Percentiles rank a stretch among this genome's conserved stretches.
Conservation (phyloP, 352 stramenopile genomes). For the Aphanomyces invadans region DNA sequence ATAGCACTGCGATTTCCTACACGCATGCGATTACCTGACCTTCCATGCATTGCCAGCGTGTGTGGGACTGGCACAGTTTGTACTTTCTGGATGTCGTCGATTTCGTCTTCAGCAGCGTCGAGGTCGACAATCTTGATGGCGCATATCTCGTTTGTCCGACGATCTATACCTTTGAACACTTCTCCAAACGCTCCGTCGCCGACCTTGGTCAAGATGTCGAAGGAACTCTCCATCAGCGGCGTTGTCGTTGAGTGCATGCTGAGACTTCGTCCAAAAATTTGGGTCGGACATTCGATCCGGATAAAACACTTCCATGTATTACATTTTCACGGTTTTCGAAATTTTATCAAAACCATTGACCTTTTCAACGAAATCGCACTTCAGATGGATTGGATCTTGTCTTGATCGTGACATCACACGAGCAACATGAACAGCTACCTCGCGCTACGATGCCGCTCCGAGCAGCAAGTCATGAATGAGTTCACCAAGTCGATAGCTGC, state of each 20-base stretch:
- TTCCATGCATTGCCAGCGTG: background rate
- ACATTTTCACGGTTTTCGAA: constrained; percentile 5
- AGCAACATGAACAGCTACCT: constrained; percentile 61
- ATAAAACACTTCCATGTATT: constrained; percentile 9
- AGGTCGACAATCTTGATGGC: constrained; percentile 83
- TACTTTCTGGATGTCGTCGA: constrained; percentile 81
- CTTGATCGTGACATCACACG: background rate
- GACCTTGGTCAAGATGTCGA: constrained; percentile 73
- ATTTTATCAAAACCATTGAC: background rate
- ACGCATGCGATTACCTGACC: background rate
- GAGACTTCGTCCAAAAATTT: background rate
- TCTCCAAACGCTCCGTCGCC: constrained; percentile 75
- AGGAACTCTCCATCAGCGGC: constrained; percentile 27
- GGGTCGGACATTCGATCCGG: background rate
- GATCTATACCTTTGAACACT: constrained; percentile 69
- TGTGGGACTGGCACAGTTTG: no score
- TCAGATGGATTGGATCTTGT: background rate
- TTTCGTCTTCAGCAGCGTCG: constrained; percentile 73
- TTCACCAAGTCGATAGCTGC: constrained; percentile 47
- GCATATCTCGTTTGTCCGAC: constrained; percentile 56
- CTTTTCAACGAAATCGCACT: background rate
- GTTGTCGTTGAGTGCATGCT: background rate
- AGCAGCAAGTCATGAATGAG: constrained; percentile 81
- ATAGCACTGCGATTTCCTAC: constrained; percentile 86
- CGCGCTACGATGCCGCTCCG: constrained; percentile 58